Evolutionary conservation across 768 basidiomycete species (phyloP).

Genomic region (Postia placenta): DNA sequence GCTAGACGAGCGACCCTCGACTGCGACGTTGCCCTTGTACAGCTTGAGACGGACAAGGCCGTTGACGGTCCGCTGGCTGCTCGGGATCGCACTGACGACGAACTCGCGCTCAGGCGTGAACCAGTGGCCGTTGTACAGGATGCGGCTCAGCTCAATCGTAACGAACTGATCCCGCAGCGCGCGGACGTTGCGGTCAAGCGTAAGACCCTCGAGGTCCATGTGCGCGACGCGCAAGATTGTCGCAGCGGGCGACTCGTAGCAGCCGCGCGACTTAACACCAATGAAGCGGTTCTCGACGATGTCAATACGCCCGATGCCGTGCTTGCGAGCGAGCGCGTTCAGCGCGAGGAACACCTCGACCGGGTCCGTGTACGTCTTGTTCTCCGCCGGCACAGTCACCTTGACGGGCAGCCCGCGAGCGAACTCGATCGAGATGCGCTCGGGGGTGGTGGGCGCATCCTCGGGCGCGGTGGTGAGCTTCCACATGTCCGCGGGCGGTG

Average conservation of each 20-base stretch:
- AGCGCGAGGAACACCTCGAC: conserved; percentile 92
- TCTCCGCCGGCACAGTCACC: conserved; percentile 51
- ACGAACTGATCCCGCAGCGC: conserved; percentile 92
- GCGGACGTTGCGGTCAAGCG: conserved; percentile 96
- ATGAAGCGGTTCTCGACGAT: conserved; percentile 99
- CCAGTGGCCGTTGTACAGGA: conserved; percentile 98
- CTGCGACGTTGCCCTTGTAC: conserved; percentile 93
- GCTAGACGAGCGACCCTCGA: conserved; percentile 86
- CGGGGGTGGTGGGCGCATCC: conserved; percentile 71
- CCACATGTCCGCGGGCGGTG: conserved; percentile 98
- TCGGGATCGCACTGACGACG: conserved; percentile 81
- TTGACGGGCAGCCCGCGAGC: conserved; percentile 81
- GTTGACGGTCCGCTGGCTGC: conserved; percentile 95
- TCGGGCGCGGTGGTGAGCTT: conserved; percentile 87
- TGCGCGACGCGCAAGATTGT: conserved; percentile 95
- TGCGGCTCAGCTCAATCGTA: conserved; percentile 82
- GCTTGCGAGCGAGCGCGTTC: conserved; percentile 88
- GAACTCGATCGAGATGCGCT: conserved; percentile 83
- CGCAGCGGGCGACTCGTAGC: conserved; percentile 96
- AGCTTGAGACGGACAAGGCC: conserved; percentile 86
- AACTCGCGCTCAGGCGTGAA: conserved; percentile 99
- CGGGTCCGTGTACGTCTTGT: conserved; percentile 74
- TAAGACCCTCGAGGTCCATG: conserved; percentile 94
- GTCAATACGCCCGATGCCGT: conserved; percentile 95
- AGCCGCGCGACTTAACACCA: conserved; percentile 98